These are phyloP conservation scores for Scedosporium boydii DNA, from an alignment of 2,329 filamentous ascomycete genomes.

Conservation along the genomic window DNA sequence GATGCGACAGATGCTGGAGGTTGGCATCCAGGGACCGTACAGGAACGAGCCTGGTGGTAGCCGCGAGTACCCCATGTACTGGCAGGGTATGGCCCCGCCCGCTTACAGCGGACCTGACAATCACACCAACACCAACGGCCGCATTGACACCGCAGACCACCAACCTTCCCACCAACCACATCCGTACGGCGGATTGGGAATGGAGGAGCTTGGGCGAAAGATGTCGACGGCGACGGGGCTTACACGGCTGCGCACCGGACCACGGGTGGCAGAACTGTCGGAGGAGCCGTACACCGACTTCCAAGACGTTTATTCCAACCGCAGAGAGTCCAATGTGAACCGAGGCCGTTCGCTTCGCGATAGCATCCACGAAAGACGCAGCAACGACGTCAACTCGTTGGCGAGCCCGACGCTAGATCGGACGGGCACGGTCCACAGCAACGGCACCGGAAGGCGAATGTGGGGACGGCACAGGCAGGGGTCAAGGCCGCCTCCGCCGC, in stretches of 20 bases:
- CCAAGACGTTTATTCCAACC: conserved; percentile 28
- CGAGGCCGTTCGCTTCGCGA: conserved; percentile 1
- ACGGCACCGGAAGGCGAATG: background rate
- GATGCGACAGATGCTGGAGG: conserved; percentile 74
- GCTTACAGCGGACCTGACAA: conserved; percentile 1
- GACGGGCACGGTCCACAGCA: conserved; percentile 3
- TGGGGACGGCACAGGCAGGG: conserved; percentile 5
- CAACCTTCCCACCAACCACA: too few relatives aligned
- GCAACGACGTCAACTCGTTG: background rate
- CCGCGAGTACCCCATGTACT: conserved; percentile 57
- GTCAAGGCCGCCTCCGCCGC: conserved; percentile 4
- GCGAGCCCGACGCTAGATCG: conserved; percentile 4
- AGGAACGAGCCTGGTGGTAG: conserved; percentile 55
- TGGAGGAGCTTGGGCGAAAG: background rate
- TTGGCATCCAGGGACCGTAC: conserved; percentile 74
- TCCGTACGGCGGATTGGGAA: background rate
- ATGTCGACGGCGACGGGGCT: conserved; percentile 2
- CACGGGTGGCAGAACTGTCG: conserved; percentile 14
- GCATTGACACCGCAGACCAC: background rate
- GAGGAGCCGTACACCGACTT: conserved; percentile 28
- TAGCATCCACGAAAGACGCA: background rate
- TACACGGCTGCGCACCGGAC: conserved; percentile 5
- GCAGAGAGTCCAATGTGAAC: background rate
- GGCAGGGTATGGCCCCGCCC: conserved; percentile 26
- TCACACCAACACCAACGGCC: background rate